phyloP scores from a whole-genome alignment of 306 rosid genomes.

The Datisca glomerata region DNA sequence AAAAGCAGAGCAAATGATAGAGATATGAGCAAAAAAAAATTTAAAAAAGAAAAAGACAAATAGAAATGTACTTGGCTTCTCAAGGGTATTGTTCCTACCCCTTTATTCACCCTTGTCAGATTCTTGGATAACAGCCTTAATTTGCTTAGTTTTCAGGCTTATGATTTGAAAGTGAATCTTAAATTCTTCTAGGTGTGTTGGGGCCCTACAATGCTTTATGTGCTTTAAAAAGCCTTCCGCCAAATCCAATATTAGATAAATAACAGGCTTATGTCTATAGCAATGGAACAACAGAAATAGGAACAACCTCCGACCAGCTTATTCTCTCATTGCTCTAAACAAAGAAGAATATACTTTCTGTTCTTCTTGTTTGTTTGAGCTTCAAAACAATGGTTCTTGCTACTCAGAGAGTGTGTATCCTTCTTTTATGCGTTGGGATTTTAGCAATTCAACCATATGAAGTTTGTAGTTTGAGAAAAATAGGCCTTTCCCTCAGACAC shows the following conservation, averaged over 20 bases:
- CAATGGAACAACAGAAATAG: conserved; percentile 45
- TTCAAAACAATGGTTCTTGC: conserved; percentile 43
- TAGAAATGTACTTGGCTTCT: conserved; percentile 77
- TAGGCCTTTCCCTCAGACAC: conserved; percentile 32
- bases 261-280: conserved; percentile 37
- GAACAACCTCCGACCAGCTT: conserved; percentile 13
- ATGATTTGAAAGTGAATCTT: conserved; percentile 77
- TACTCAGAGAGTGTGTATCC: conserved; percentile 26
- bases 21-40: conserved; percentile 23
- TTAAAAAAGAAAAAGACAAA: neutral
- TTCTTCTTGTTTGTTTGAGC: conserved; percentile 6
- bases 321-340: conserved; percentile 29
- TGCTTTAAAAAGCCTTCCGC: conserved; percentile 53
- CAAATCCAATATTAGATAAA: conserved; percentile 39
- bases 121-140: conserved; percentile 81
- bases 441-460: conserved; percentile 33
- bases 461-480: conserved; percentile 36
- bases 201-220: conserved; percentile 42
- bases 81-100: conserved; percentile 52
- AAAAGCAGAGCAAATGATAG: conserved; percentile 46
- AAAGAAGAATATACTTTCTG: conserved; percentile 19
- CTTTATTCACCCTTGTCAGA: conserved; percentile 73
- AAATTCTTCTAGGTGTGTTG: conserved; percentile 33
- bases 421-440: conserved; percentile 49
- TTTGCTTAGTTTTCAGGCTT: conserved; percentile 42